phyloP scores from a whole-genome alignment of 2,329 filamentous ascomycete genomes.

The Massarina eburnea region DNA sequence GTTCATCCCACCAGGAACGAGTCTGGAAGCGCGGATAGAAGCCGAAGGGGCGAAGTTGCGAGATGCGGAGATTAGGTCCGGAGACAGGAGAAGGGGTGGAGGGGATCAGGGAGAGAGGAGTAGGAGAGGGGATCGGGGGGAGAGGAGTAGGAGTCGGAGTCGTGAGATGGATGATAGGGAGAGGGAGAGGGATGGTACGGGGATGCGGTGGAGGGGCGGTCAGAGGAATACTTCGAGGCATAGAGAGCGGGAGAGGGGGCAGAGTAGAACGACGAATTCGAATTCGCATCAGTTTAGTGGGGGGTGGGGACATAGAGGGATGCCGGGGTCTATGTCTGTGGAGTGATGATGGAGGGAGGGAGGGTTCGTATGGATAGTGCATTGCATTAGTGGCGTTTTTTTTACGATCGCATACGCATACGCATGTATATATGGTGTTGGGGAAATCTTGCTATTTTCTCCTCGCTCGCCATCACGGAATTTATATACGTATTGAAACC shows the following conservation, averaged over 20 bases:
- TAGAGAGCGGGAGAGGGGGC: background rate
- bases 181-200: constrained; percentile 32
- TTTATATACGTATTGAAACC: too few relatives aligned
- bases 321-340: constrained; percentile 23
- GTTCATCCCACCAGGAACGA: constrained; percentile 11
- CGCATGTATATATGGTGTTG: too few relatives aligned
- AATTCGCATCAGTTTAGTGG: constrained; percentile 19
- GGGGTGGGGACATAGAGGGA: constrained; percentile 26
- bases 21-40: constrained; percentile 37
- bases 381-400: too few relatives aligned
- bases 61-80: constrained; percentile 40
- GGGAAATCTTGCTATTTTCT: too few relatives aligned
- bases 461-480: too few relatives aligned
- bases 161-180: constrained; percentile 20
- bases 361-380: background rate
- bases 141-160: constrained; percentile 28
- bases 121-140: too few relatives aligned
- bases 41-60: constrained; percentile 40
- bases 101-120: constrained; percentile 14
- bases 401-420: too few relatives aligned
- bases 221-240: constrained; percentile 1
- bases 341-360: background rate
- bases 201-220: constrained; percentile 35
- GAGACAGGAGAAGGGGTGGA: constrained; percentile 23
- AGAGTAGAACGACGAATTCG: constrained; percentile 14